Conservation (phyloP, 495 filamentous ascomycete genomes). For the Friedmanniomyces simplex region DNA sequence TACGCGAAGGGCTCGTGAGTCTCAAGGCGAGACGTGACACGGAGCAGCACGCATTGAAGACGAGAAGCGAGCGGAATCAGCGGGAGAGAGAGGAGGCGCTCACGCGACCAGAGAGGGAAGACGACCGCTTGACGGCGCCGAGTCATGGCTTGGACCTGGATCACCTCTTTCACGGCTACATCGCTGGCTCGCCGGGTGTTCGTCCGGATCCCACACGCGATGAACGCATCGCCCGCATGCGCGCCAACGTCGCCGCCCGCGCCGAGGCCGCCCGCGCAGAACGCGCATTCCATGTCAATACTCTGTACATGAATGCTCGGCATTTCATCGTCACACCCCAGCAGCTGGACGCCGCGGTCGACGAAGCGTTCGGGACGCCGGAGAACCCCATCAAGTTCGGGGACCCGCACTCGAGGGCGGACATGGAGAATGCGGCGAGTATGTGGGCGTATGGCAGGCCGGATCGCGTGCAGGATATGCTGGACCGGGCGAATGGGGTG, state of each 20-base stretch:
- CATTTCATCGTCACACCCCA: conserved; percentile 54
- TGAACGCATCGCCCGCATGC: conserved; percentile 37
- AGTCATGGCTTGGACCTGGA: conserved; percentile 20
- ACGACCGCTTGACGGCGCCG: conserved; percentile 48
- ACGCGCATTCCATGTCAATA: conserved; percentile 43
- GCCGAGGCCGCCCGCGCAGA: conserved; percentile 33
- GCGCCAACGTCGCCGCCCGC: conserved; percentile 31
- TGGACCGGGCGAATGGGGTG: conserved; percentile 27
- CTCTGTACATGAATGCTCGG: conserved; percentile 54
- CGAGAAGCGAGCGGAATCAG: conserved; percentile 32
- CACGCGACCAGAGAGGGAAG: conserved; percentile 43
- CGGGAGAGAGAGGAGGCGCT: conserved; percentile 38
- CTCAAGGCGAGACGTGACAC: conserved; percentile 46
- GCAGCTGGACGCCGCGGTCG: conserved; percentile 51
- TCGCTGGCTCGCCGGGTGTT: neutral
- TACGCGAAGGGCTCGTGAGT: conserved; percentile 51
- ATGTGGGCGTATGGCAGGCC: conserved; percentile 51
- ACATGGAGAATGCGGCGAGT: conserved; percentile 33
- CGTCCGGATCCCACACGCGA: conserved; percentile 42
- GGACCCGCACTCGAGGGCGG: neutral
- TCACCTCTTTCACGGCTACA: conserved; percentile 16
- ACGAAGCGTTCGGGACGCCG: conserved; percentile 47
- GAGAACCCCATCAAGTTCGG: conserved; percentile 35
- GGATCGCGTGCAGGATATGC: conserved; percentile 40
- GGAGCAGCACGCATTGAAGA: conserved; percentile 32